Base-by-base conservation (phyloP, 805 yeast species). In the Yarrowia bubula region DNA sequence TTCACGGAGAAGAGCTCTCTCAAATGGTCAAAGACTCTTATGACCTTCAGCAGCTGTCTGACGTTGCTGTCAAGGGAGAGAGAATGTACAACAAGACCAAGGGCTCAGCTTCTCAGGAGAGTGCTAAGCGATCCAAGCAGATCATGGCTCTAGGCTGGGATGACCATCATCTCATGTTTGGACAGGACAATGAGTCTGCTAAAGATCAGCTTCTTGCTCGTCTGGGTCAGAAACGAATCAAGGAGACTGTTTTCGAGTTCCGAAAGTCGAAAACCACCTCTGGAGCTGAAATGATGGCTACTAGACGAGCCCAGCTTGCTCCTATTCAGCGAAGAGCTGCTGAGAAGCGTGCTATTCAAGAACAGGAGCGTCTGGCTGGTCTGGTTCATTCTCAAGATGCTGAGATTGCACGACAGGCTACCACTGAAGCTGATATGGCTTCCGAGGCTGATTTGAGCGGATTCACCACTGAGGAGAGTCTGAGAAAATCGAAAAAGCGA, bases 161-260 rank as follows among this genome's bases (percentile, higher is more conserved):
- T 74, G 91, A 84, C 18, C 93, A 89, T 71, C 91, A 91, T 75
- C 76, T 92, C 37, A 74, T 89, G 64, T 90, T 92, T 73, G 73
- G 70, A 4, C 68, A 67, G 6, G 63, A 68, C 4, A 64, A 47
- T 11, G 64, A 67, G 31, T 64, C 63, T 2, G 96, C 96, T 22
- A 90, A 89, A 73, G 81, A 88, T 31, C 81, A 76, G 46, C 87
- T 95, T 71, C 80, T 95, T 69, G 89, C 85, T 5, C 85, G 86
- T 70, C 78, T 95, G 67, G 84, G 85, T 67, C 83, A 89, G 69
- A 81, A 97, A 73, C 75, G 79, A 47, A 79, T 85, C 60, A 88
- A 90, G 71, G 98, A 95, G 74, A 95, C 99, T 0, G 98, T 95
- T 3, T 95, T 95, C 74, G 99, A 95, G 75, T 88, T 92, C 75